These are phyloP conservation scores for Henningerozyma blattae DNA, from an alignment of 805 yeast genomes.

Conservation along the genomic window DNA sequence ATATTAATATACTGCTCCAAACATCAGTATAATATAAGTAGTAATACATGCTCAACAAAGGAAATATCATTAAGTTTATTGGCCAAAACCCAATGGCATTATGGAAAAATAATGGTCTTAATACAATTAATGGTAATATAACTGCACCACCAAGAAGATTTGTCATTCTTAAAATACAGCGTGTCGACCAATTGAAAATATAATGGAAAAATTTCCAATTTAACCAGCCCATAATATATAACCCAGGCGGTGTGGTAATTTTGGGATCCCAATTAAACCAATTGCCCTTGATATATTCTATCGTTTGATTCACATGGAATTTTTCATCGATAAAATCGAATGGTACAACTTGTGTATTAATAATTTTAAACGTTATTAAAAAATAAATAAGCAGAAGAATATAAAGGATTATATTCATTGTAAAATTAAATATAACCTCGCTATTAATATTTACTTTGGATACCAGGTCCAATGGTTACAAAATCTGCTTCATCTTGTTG, in stretches of 20 bases:
- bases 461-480: conserved; percentile 18
- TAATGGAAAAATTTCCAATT: conserved; percentile 19
- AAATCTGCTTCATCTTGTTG: conserved; percentile 4
- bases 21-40: conserved; percentile 84
- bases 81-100: conserved; percentile 35
- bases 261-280: conserved; percentile 73
- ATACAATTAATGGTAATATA: conserved; percentile 37
- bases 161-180: conserved; percentile 37
- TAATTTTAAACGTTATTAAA: conserved; percentile 14
- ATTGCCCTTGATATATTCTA: conserved; percentile 47
- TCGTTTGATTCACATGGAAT: conserved; percentile 77
- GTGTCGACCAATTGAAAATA: conserved; percentile 16
- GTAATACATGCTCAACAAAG: conserved; percentile 62
- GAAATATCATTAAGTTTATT: conserved; percentile 39
- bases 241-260: conserved; percentile 95
- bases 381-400: conserved; percentile 21
- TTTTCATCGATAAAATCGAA: conserved; percentile 46
- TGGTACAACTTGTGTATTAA: conserved; percentile 21
- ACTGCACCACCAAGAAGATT: conserved; percentile 58
- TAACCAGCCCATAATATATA: conserved; percentile 42
- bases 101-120: conserved; percentile 28
- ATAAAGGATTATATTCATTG: conserved; percentile 24
- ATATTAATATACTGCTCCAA: conserved; percentile 70
- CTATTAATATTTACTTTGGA: too few relatives aligned
- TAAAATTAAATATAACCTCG: conserved; percentile 21